Conservation (phyloP, 371 early-diverging fungal genomes). For the Mortierella sp. region DNA sequence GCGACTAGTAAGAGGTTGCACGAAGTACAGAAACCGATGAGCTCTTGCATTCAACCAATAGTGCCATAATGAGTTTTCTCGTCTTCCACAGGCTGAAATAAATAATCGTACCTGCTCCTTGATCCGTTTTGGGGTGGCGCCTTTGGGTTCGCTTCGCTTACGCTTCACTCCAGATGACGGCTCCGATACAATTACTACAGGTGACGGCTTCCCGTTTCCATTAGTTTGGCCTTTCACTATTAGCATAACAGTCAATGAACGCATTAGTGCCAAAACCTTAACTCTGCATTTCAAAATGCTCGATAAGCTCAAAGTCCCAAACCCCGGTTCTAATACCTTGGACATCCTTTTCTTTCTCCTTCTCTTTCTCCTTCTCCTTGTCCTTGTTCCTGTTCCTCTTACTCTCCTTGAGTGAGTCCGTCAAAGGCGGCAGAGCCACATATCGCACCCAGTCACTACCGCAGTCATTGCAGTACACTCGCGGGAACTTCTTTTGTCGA, state of each 20-base stretch:
- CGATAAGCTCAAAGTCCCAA: not conserved
- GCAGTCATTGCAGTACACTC: constrained; percentile 82
- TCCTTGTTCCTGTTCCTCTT: constrained; percentile 49
- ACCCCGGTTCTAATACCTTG: not conserved
- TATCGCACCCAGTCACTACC: constrained; percentile 84
- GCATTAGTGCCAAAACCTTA: not conserved
- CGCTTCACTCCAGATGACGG: constrained; percentile 30
- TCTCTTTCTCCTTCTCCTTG: constrained; percentile 21
- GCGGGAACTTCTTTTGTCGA: constrained; percentile 60
- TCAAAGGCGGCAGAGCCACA: constrained; percentile 64
- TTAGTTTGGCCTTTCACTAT: constrained; percentile 31
- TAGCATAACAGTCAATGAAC: not conserved
- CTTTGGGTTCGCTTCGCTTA: constrained; percentile 38
- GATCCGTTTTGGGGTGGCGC: constrained; percentile 19
- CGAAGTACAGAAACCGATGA: not conserved
- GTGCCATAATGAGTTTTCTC: not conserved
- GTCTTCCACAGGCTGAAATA: not conserved
- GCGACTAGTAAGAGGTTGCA: constrained; percentile 20
- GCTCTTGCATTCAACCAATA: not conserved
- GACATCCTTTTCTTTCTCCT: constrained; percentile 11
- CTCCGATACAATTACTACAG: constrained; percentile 16
- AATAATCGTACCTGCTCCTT: constrained; percentile 45
- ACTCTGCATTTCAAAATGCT: not conserved
- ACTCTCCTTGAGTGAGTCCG: constrained; percentile 35
- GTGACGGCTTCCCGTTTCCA: constrained; percentile 11